Base-by-base conservation (phyloP, 2,329 filamentous ascomycete genomes). In the Kalmusia sp. region DNA sequence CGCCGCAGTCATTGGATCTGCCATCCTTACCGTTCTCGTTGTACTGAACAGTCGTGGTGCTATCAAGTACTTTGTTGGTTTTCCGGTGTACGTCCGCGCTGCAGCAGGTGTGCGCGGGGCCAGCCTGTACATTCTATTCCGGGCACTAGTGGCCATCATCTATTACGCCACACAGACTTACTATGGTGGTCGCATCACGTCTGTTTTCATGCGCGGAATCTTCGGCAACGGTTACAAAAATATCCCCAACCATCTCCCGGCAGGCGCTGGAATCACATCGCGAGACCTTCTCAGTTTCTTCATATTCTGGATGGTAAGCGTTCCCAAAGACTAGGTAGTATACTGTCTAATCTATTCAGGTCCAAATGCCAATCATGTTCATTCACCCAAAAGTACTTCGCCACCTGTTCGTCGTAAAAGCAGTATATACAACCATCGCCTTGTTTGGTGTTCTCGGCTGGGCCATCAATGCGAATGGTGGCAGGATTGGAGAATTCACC, bases 141-240 rank as follows among this genome's bases (percentile, higher is more conserved):
- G 60, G 15, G 58, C 60, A 4, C 37, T 63, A 11, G 58, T 63
- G 5, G 60, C 58, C 4, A 61, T 63, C 17, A 61, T 63, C 15
- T 63, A 61, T 37, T 63, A 61, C 28, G 60, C 60, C 5, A 57
- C 53, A 8, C 60, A 61, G 37, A 63, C 58, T 4, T 63, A 63
- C 46, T 61, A 63, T 25, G 58, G 60, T 14, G 60, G 58, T 8
- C 54, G 58, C 12, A 63, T 63, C 17, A 63, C 58, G 6, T 59
- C 58, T 15, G 60, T 63, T 1, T 63, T 63, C 51, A 63, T 63
- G 60, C 48, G 58, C 12, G 58, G 49, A 0, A 61, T 61, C 4
- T 63, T 63, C 17, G 60, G 60, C 7, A 63, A 61, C 15, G 50
- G 58, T 6, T 57, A 61, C 33, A 54, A 59, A 27, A 27, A 57